These are phyloP conservation scores for Capsella rubella DNA, from an alignment of 441 rosid genomes.

Conservation along the genomic window DNA sequence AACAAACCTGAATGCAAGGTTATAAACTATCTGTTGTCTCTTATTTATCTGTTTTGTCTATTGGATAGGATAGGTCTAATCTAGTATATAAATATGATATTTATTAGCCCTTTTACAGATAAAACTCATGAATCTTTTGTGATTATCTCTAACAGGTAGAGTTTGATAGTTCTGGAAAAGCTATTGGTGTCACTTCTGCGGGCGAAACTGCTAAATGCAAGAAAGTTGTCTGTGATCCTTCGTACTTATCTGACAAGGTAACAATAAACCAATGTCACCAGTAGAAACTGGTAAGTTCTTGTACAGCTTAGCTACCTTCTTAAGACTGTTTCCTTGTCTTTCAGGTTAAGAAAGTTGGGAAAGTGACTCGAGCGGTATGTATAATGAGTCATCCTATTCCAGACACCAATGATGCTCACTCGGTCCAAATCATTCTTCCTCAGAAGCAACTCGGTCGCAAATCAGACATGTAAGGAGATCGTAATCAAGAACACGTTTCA, in stretches of 20 bases:
- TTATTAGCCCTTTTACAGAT: not conserved
- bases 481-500: conserved; percentile 13
- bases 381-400: conserved; percentile 84
- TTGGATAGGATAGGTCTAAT: not conserved
- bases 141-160: conserved; percentile 54
- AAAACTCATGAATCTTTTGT: conserved; percentile 2
- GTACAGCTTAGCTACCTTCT: not conserved
- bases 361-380: conserved; percentile 72
- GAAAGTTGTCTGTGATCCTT: conserved; percentile 79
- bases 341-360: conserved; percentile 66
- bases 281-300: not conserved
- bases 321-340: conserved; percentile 17
- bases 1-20: conserved; percentile 82
- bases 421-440: conserved; percentile 76
- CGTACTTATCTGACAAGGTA: conserved; percentile 74
- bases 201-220: conserved; percentile 83
- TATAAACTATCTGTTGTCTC: conserved; percentile 1
- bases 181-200: conserved; percentile 66
- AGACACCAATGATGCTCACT: conserved; percentile 66
- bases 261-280: not conserved
- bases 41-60: conserved; percentile 2
- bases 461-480: conserved; percentile 64
- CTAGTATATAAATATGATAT: not conserved
- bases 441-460: conserved; percentile 81
- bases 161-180: conserved; percentile 66